Evolutionary conservation across 768 basidiomycete species (phyloP).

Genomic region (Termitomyces sp.): DNA sequence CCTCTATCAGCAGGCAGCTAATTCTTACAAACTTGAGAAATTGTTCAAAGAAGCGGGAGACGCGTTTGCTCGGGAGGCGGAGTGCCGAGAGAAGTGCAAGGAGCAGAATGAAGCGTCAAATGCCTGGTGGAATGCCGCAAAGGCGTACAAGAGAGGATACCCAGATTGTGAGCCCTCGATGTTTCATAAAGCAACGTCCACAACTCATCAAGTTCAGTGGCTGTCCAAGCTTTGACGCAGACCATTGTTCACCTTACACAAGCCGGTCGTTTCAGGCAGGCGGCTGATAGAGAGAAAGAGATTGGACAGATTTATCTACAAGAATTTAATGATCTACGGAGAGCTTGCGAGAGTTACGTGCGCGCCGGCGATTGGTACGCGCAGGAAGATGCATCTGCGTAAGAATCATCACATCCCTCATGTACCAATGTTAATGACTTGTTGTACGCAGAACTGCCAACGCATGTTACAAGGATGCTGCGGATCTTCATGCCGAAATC

Average conservation of each 20-base stretch:
- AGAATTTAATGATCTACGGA: constrained; percentile 70
- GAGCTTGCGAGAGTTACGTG: constrained; percentile 88
- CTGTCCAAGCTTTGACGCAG: constrained; percentile 79
- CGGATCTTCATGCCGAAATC: constrained; percentile 88
- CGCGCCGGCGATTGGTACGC: constrained; percentile 95
- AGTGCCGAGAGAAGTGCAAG: constrained; percentile 84
- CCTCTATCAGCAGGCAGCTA: constrained; percentile 91
- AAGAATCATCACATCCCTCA: constrained; percentile 24
- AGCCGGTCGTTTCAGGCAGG: constrained; percentile 90
- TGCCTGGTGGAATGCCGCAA: constrained; percentile 98
- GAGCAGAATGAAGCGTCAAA: constrained; percentile 95
- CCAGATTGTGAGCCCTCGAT: constrained; percentile 62
- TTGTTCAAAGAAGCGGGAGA: constrained; percentile 89
- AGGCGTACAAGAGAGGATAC: constrained; percentile 87
- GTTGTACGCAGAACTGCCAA: constrained; percentile 74
- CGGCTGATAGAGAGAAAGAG: constrained; percentile 97
- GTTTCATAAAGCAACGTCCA: not conserved
- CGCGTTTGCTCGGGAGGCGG: constrained; percentile 89
- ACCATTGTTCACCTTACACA: constrained; percentile 81
- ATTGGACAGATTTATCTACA: constrained; percentile 92
- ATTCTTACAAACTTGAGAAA: constrained; percentile 90
- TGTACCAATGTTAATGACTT: not conserved
- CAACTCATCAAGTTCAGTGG: constrained; percentile 49
- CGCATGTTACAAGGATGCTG: constrained; percentile 93
- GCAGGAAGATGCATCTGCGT: constrained; percentile 97